These are phyloP conservation scores for Penicillium nucicola DNA, from an alignment of 495 filamentous ascomycete species.

Conservation along the genomic window DNA sequence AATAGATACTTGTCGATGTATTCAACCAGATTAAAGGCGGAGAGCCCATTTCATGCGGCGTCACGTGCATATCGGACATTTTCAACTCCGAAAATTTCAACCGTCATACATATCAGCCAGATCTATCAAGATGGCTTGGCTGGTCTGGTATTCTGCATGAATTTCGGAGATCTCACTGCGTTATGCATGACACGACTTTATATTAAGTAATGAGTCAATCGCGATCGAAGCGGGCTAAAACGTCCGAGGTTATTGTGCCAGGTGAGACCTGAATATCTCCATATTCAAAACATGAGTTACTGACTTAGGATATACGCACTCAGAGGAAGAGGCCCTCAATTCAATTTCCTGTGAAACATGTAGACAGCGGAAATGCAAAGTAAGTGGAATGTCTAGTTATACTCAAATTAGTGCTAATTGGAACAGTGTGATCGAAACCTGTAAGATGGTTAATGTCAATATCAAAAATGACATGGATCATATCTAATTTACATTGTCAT, in stretches of 20 bases:
- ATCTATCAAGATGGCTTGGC: background rate
- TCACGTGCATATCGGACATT: slow-evolving; percentile 9
- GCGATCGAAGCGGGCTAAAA: slow-evolving; percentile 13
- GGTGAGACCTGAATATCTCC: slow-evolving; percentile 3
- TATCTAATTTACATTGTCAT: background rate
- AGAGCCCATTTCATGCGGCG: background rate
- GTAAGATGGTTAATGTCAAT: slow-evolving; percentile 13
- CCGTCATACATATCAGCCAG: background rate
- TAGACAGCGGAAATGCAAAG: slow-evolving; percentile 30
- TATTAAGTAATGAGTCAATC: background rate
- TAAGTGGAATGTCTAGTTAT: slow-evolving; percentile 1
- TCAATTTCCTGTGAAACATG: slow-evolving; percentile 27
- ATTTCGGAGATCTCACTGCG: background rate
- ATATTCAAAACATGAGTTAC: background rate
- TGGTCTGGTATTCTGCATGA: background rate
- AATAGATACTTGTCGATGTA: background rate
- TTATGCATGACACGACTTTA: background rate
- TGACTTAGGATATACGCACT: background rate
- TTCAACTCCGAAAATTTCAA: slow-evolving; percentile 4
- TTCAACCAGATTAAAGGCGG: background rate
- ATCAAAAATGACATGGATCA: background rate
- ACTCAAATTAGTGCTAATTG: slow-evolving; percentile 2
- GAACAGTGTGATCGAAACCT: slow-evolving; percentile 25
- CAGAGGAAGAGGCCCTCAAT: slow-evolving; percentile 12
- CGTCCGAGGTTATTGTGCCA: slow-evolving; percentile 7